Evolutionary conservation across 2,329 filamentous ascomycete species (phyloP).

Genomic region (Sclerotinia borealis): DNA sequence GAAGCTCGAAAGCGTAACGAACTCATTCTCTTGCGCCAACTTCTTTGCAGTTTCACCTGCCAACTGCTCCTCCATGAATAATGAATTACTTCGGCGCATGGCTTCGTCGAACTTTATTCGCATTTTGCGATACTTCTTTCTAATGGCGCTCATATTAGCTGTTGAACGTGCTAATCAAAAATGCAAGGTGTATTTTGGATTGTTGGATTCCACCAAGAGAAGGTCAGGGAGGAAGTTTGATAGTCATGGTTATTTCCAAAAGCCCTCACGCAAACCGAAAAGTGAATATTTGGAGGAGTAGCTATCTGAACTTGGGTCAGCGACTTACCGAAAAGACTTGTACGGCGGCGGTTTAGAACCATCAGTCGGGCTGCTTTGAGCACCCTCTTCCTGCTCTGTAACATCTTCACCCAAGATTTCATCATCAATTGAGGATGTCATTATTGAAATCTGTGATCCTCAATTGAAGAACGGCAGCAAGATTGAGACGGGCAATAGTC

Average conservation of each 20-base stretch:
- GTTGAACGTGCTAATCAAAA: not conserved
- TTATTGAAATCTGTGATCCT: not conserved
- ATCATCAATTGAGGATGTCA: conserved; percentile 5
- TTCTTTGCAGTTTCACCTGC: conserved; percentile 75
- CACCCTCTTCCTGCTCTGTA: not conserved
- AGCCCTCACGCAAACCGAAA: no score
- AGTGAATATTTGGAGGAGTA: not conserved
- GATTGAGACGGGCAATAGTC: not conserved
- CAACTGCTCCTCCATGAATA: conserved; percentile 76
- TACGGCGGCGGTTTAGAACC: not conserved
- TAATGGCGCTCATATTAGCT: conserved; percentile 49
- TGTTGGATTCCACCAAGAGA: not conserved
- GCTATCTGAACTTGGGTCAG: not conserved
- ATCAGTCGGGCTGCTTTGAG: not conserved
- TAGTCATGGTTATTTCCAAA: no score
- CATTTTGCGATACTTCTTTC: conserved; percentile 96
- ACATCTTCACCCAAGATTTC: conserved; percentile 9
- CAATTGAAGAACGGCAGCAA: not conserved
- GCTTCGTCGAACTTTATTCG: conserved; percentile 69
- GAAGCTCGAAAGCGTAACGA: conserved; percentile 33
- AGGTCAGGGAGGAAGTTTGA: not conserved
- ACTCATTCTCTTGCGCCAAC: conserved; percentile 91
- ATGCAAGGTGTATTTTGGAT: not conserved
- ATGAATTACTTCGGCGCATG: conserved; percentile 73
- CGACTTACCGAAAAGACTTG: not conserved